Conservation (phyloP, 1,284 basidiomycete genomes). For the Trametes hirsuta region DNA sequence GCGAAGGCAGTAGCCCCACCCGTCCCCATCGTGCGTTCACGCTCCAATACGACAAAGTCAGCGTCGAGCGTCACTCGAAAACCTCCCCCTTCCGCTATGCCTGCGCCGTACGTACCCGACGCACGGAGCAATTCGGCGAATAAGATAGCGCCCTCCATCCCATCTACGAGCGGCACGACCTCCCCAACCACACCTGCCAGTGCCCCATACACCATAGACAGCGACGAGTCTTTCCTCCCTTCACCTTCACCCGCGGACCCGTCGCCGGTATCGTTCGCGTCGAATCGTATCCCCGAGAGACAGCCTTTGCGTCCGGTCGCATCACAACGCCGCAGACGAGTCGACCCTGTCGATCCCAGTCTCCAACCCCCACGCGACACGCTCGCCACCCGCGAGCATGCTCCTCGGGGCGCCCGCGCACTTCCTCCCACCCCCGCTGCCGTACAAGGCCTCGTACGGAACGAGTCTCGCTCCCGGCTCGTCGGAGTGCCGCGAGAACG, state of each 20-base stretch:
- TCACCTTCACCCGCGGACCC: slow-evolving; percentile 10
- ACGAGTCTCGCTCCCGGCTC: not conserved
- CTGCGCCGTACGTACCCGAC: not conserved
- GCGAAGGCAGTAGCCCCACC: slow-evolving; percentile 15
- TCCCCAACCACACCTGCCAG: slow-evolving; percentile 5
- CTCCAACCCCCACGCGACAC: slow-evolving; percentile 11
- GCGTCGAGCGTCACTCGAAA: not conserved
- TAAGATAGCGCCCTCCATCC: not conserved
- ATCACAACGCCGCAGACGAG: slow-evolving; percentile 5
- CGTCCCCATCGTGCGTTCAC: slow-evolving; percentile 7
- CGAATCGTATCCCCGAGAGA: not conserved
- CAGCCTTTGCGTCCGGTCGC: not conserved
- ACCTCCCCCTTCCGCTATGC: slow-evolving; percentile 1
- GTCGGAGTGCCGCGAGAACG: slow-evolving; percentile 10
- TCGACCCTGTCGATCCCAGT: slow-evolving; percentile 23
- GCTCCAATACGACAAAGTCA: slow-evolving; percentile 13
- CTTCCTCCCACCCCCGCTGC: not conserved
- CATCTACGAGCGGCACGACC: not conserved
- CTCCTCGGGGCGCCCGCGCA: not conserved
- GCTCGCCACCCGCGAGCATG: not conserved
- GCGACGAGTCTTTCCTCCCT: slow-evolving; percentile 12
- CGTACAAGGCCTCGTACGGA: not conserved
- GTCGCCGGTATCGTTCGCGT: not conserved
- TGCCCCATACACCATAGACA: slow-evolving; percentile 10
- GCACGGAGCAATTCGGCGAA: not conserved